Percentiles rank a stretch among this genome's conserved stretches.
These are phyloP conservation scores for Boletus rubroflammeus DNA, from an alignment of 768 basidiomycete genomes.

Conservation along the genomic window DNA sequence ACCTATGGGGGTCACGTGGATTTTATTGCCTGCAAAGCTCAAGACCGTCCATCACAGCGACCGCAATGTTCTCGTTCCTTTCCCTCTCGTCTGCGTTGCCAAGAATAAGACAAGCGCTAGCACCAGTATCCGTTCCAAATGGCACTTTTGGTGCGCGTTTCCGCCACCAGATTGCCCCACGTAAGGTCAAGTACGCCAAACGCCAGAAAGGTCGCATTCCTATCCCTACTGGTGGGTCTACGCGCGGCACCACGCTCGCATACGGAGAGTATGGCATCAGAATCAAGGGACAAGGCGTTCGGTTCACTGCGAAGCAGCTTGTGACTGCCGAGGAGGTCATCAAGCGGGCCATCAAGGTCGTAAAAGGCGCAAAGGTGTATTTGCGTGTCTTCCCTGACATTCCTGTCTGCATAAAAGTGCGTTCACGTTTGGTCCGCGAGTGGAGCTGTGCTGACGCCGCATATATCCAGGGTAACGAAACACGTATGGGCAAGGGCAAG, in stretches of 20 bases:
- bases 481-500: slow-evolving; percentile 99
- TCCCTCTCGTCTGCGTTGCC: slow-evolving; percentile 15
- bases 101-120: slow-evolving; percentile 8
- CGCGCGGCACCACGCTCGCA: slow-evolving; percentile 87
- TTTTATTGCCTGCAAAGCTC: not conserved
- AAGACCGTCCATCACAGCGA: not conserved
- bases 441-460: not conserved
- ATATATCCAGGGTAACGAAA: slow-evolving; percentile 80
- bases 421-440: slow-evolving; percentile 9
- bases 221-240: slow-evolving; percentile 85
- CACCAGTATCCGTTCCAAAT: slow-evolving; percentile 10
- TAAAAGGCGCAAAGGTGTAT: slow-evolving; percentile 86
- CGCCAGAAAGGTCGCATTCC: slow-evolving; percentile 89
- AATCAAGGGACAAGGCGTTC: slow-evolving; percentile 75
- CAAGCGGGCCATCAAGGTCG: slow-evolving; percentile 80
- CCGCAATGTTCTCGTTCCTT: slow-evolving; percentile 22
- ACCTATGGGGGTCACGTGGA: slow-evolving; percentile 14
- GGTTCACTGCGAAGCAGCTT: slow-evolving; percentile 88
- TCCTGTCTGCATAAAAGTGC: slow-evolving; percentile 93
- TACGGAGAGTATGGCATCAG: slow-evolving; percentile 92
- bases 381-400: slow-evolving; percentile 94
- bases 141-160: slow-evolving; percentile 27
- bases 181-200: slow-evolving; percentile 77
- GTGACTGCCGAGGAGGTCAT: slow-evolving; percentile 83
- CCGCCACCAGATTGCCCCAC: slow-evolving; percentile 73